Conservation (phyloP, 148 eudicot species). For the Nepenthes gracilis region DNA sequence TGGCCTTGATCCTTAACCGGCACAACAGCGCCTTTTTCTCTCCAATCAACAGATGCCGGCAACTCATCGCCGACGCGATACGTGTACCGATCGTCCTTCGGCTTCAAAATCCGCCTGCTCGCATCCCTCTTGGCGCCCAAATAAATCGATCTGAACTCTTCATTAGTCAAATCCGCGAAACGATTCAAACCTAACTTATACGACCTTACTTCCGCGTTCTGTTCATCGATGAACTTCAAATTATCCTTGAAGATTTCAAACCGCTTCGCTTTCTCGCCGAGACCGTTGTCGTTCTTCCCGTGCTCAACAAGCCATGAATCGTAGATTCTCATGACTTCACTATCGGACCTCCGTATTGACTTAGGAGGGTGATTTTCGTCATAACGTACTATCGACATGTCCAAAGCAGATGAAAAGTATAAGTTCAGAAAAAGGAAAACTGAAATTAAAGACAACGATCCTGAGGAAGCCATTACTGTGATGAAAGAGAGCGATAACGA, state of each 20-base stretch:
- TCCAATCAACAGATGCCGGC: too few relatives aligned
- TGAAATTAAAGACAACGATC: too few relatives aligned
- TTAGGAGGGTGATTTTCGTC: constrained; percentile 4
- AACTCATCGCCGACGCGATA: too few relatives aligned
- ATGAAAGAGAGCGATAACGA: too few relatives aligned
- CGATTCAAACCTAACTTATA: constrained; percentile 55
- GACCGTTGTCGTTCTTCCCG: constrained; percentile 46
- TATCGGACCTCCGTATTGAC: constrained; percentile 11
- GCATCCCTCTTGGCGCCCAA: constrained; percentile 21
- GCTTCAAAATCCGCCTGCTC: too few relatives aligned
- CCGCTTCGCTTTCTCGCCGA: constrained; percentile 52
- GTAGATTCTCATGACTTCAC: constrained; percentile 34
- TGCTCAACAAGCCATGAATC: constrained; percentile 62
- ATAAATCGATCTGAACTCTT: constrained; percentile 58
- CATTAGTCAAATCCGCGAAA: constrained; percentile 81
- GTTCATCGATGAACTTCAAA: constrained; percentile 45
- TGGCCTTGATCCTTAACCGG: too few relatives aligned
- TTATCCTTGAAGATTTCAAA: constrained; percentile 62
- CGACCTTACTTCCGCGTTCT: constrained; percentile 29
- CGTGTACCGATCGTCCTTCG: too few relatives aligned
- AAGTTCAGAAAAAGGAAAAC: constrained; percentile 3
- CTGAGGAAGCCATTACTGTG: too few relatives aligned
- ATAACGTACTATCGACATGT: constrained; percentile 29
- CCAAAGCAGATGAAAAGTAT: constrained; percentile 18
- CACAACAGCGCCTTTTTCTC: too few relatives aligned